A percentile compares a stretch with the other conserved stretches of the same genome.
phyloP scores from a whole-genome alignment of 495 filamentous ascomycete genomes.

The Usnea hakonensis region DNA sequence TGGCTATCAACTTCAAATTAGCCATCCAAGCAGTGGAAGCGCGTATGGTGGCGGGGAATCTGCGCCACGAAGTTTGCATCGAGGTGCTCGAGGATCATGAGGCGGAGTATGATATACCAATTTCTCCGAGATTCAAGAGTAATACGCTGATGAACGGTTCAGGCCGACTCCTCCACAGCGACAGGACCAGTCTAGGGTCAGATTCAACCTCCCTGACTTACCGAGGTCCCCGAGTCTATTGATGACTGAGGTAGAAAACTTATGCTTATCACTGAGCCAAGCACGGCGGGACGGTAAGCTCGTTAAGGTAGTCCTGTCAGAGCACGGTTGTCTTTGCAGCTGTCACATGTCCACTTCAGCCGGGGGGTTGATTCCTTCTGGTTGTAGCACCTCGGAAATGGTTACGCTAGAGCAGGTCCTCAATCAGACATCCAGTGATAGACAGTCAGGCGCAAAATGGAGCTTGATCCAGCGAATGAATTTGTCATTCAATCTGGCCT shows the following conservation, averaged over 20 bases:
- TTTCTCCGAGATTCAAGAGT: not conserved
- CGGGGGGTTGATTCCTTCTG: not conserved
- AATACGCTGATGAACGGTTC: not conserved
- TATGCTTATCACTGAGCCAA: not conserved
- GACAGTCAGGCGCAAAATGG: not conserved
- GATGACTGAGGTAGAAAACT: not conserved
- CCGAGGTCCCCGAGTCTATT: not conserved
- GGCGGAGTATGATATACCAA: not conserved
- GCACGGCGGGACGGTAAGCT: not conserved
- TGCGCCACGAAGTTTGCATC: not conserved
- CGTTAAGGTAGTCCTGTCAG: not conserved
- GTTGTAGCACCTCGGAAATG: not conserved
- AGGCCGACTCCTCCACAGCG: not conserved
- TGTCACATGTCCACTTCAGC: not conserved
- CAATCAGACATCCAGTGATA: not conserved
- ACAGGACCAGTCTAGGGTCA: not conserved
- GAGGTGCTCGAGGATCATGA: constrained; percentile 2
- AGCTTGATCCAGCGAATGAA: constrained; percentile 7
- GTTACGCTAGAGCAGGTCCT: constrained; percentile 8
- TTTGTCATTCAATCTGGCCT: constrained; percentile 8
- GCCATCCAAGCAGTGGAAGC: not conserved
- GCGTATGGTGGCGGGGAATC: not conserved
- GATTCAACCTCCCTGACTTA: not conserved
- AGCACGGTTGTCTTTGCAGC: not conserved
- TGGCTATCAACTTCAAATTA: not conserved